Conservation (phyloP, 1,284 basidiomycete genomes). For the Rhizoctonia solani region DNA sequence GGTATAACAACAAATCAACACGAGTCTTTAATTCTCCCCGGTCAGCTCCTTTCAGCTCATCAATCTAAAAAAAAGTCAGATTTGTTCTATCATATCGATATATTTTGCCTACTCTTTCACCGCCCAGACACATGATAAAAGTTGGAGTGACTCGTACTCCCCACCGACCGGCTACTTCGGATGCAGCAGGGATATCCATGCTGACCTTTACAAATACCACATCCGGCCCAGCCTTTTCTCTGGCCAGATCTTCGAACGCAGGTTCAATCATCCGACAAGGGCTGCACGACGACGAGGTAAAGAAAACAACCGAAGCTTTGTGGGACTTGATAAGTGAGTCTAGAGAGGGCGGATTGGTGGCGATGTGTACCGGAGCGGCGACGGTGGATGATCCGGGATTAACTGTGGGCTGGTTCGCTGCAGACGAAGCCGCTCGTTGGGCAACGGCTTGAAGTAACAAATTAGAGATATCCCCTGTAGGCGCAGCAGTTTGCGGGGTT, state of each 20-base stretch:
- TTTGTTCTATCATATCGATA: not conserved
- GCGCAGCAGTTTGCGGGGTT: conserved; percentile 40
- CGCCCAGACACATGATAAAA: conserved; percentile 81
- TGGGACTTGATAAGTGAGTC: conserved; percentile 55
- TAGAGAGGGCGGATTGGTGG: conserved; percentile 61
- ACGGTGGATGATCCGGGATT: conserved; percentile 49
- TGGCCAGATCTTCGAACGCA: conserved; percentile 59
- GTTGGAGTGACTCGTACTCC: conserved; percentile 81
- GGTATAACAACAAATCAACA: conserved; percentile 70
- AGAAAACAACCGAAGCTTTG: conserved; percentile 61
- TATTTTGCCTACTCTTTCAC: conserved; percentile 60
- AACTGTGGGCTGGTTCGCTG: not conserved
- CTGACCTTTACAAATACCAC: conserved; percentile 82
- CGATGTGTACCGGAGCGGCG: conserved; percentile 64
- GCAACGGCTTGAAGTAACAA: conserved; percentile 19
- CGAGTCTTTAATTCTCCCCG: conserved; percentile 66
- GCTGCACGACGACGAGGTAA: conserved; percentile 63
- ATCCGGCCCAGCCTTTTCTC: conserved; percentile 50
- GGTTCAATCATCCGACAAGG: conserved; percentile 69
- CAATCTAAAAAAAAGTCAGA: conserved; percentile 50
- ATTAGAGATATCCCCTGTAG: conserved; percentile 45
- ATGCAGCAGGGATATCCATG: conserved; percentile 66
- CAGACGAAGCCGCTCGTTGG: conserved; percentile 7
- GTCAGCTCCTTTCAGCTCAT: conserved; percentile 77
- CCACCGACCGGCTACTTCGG: conserved; percentile 63